Evolutionary conservation across 768 basidiomycete species (phyloP).

Genomic region (Dioszegia hungarica): DNA sequence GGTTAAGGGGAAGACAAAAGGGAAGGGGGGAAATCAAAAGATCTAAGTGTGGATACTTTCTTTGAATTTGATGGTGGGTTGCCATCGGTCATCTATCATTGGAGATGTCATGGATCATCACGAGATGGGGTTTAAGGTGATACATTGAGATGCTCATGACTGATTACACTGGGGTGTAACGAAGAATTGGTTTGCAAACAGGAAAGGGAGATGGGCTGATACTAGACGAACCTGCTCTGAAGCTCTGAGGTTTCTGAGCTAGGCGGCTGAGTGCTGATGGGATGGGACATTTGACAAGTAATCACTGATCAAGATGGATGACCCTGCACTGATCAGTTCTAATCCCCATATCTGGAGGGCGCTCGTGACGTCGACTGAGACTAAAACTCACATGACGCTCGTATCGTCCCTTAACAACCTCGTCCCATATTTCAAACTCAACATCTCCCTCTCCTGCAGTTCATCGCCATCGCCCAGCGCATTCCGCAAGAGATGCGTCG

Average conservation of each 20-base stretch:
- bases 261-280: too few relatives aligned
- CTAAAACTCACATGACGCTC: background rate
- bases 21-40: background rate
- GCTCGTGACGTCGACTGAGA: background rate
- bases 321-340: background rate
- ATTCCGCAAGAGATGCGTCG: constrained; percentile 3
- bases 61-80: background rate
- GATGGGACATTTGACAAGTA: too few relatives aligned
- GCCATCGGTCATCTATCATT: too few relatives aligned
- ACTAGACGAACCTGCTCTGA: too few relatives aligned
- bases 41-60: background rate
- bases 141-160: too few relatives aligned
- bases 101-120: background rate
- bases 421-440: background rate
- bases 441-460: background rate
- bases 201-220: too few relatives aligned
- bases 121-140: too few relatives aligned
- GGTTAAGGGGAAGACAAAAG: too few relatives aligned
- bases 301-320: background rate
- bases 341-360: background rate
- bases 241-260: too few relatives aligned
- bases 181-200: too few relatives aligned
- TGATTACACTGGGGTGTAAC: too few relatives aligned
- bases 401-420: constrained; percentile 3
- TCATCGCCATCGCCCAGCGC: background rate